These are phyloP conservation scores for Sclerotinia minor DNA, from an alignment of 2,329 filamentous ascomycete species.

Conservation along the genomic window DNA sequence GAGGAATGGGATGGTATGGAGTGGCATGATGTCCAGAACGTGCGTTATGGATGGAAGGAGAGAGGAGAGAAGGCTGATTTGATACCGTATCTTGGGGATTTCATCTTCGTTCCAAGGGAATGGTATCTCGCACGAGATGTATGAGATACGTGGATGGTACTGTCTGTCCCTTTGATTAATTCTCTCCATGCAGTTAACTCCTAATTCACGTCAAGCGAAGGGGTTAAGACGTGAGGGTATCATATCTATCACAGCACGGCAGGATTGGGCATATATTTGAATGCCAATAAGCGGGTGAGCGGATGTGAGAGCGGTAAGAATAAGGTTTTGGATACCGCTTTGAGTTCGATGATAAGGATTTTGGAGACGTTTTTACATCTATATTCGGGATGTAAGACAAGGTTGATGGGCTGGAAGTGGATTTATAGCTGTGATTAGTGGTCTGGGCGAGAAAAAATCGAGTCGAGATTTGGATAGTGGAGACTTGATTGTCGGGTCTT, in stretches of 20 bases:
- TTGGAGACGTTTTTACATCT: background rate
- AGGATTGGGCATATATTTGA: background rate
- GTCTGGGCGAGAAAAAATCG: background rate
- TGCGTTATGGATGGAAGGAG: too few relatives aligned
- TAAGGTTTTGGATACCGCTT: slow-evolving; percentile 7
- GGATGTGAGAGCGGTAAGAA: background rate
- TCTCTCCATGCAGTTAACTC: background rate
- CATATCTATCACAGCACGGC: too few relatives aligned
- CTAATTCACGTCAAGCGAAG: too few relatives aligned
- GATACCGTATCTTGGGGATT: background rate
- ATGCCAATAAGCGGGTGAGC: background rate
- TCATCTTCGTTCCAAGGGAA: background rate
- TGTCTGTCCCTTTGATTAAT: background rate
- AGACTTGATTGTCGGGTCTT: background rate
- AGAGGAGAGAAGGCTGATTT: background rate
- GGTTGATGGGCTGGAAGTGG: background rate
- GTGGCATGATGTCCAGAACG: too few relatives aligned
- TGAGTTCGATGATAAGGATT: background rate
- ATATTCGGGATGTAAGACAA: background rate
- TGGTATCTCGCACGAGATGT: background rate
- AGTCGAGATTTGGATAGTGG: background rate
- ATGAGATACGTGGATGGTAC: background rate
- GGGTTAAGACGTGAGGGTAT: too few relatives aligned
- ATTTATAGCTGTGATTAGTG: background rate
- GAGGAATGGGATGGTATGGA: too few relatives aligned